Evolutionary conservation across 2,329 filamentous ascomycete species (phyloP), one percentile per base, ranked within the genome.

Genomic region (Aschersonia sp.): DNA sequence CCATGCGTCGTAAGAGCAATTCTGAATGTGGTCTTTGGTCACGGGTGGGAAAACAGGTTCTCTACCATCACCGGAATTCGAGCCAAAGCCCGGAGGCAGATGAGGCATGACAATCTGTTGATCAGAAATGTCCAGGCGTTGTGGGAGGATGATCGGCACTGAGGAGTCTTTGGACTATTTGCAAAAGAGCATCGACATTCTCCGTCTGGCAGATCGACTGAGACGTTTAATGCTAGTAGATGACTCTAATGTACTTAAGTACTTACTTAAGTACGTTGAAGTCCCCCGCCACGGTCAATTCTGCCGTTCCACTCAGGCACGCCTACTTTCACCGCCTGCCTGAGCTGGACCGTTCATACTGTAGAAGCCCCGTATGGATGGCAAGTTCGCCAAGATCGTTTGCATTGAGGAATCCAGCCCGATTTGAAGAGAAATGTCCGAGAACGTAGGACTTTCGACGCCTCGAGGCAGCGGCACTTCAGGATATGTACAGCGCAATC

Each of bases 401-500:
- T 22, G 22, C 22, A 22, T 22, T 22, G 22, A 22, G 22, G 22
- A 22, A 22, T 22, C 22, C 22, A 22, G 3, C 2, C 22, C 22
- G 22, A 22, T 22, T 22, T 22, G 22, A 22, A 22, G 22, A 22
- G 22, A 35, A 56, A 97, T 97, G 92, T 92, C 89, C 51, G 88
- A 92, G 55, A 98, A 98, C 70, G 92, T 98, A 60, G 94, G 92
- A 49, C 87, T 98, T 58, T 81, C 84, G 49, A 98, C 92, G 5
- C 92, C 92, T 4, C 83, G 92, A 59, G 92, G 92, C 55, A 94
- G 86, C 62, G 92, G 92, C 44, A 98, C 92, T 49, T 97, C 90
- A 1, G 92, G 92, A 62, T 97, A 97, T 64, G 90, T 98, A 48
- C 90, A 97, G 68, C 87, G 88, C 65, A 98, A 97, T 70, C 79